Conservation (phyloP, 2,329 filamentous ascomycete genomes). For the Cladophialophora chaetospira region DNA sequence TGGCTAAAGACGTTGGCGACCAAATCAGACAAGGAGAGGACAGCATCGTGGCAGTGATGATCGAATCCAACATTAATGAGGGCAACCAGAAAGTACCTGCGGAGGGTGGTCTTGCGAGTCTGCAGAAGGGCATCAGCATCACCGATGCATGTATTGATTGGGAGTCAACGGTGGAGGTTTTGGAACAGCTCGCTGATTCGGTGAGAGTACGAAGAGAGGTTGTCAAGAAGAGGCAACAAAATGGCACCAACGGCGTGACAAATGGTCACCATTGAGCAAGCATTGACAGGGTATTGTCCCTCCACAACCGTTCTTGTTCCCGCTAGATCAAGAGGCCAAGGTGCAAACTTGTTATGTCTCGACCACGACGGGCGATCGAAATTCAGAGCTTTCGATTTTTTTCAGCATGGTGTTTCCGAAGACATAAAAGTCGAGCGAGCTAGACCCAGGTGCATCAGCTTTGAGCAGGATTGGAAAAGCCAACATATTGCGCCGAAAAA, state of each 20-base stretch:
- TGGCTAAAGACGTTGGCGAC: constrained; percentile 76
- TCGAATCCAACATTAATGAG: constrained; percentile 96
- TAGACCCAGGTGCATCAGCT: too few species aligned
- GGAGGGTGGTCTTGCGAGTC: constrained; percentile 72
- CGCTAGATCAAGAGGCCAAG: too few species aligned
- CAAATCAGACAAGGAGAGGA: constrained; percentile 84
- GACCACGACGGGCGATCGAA: too few species aligned
- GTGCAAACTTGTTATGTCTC: too few species aligned
- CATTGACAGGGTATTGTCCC: too few species aligned
- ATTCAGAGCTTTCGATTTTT: too few species aligned
- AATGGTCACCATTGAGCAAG: constrained; percentile 33
- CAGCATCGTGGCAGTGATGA: constrained; percentile 96
- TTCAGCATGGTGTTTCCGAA: too few species aligned
- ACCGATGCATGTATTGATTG: constrained; percentile 97
- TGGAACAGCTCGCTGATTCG: constrained; percentile 83
- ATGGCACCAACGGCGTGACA: constrained; percentile 33
- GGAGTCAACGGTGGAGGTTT: constrained; percentile 77
- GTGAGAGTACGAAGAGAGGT: constrained; percentile 71
- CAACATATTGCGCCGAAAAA: too few species aligned
- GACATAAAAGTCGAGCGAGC: too few species aligned
- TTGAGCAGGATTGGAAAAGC: too few species aligned
- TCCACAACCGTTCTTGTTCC: too few species aligned
- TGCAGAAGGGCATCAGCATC: constrained; percentile 94
- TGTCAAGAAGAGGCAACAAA: constrained; percentile 34
- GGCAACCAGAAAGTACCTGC: constrained; percentile 89